These are phyloP conservation scores for Nannizziopsis arthrosporioides DNA, from an alignment of 2,329 filamentous ascomycete genomes.

Conservation along the genomic window DNA sequence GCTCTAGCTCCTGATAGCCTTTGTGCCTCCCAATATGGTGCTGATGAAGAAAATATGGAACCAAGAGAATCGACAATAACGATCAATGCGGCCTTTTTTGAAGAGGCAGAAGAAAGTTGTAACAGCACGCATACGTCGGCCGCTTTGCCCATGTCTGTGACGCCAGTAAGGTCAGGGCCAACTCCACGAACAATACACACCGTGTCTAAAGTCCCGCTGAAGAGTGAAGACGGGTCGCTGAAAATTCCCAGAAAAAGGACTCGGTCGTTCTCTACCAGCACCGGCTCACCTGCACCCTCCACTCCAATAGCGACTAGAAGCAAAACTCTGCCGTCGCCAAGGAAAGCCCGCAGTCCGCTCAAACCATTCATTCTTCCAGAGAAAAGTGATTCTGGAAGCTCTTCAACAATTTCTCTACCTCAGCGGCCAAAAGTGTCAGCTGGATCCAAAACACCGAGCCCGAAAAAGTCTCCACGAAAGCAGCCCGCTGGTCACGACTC, in stretches of 20 bases:
- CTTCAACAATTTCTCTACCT: constrained; percentile 8
- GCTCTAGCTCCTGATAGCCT: background rate
- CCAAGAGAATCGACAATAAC: constrained; percentile 16
- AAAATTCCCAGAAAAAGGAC: constrained; percentile 37
- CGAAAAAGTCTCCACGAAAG: constrained; percentile 19
- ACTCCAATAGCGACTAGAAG: constrained; percentile 22
- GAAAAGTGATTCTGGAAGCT: constrained; percentile 1
- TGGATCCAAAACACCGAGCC: constrained; percentile 15
- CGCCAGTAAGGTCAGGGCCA: constrained; percentile 41
- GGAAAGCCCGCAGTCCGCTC: constrained; percentile 9
- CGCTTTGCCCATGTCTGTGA: constrained; percentile 35
- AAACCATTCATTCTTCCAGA: constrained; percentile 8
- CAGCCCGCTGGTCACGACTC: constrained; percentile 16
- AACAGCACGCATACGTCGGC: constrained; percentile 19
- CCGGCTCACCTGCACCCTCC: constrained; percentile 19
- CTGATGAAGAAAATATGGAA: constrained; percentile 50
- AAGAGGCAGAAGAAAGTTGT: constrained; percentile 18
- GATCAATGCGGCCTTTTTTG: constrained; percentile 15
- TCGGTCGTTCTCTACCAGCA: constrained; percentile 43
- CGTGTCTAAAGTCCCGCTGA: constrained; percentile 64
- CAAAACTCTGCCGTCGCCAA: constrained; percentile 20
- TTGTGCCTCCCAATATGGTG: background rate
- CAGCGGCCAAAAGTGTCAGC: constrained; percentile 12
- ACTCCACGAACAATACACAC: constrained; percentile 53
- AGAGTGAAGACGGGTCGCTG: constrained; percentile 45